These are phyloP conservation scores for Rubus parviflorus DNA, from an alignment of 306 rosid genomes.

Conservation along the genomic window DNA sequence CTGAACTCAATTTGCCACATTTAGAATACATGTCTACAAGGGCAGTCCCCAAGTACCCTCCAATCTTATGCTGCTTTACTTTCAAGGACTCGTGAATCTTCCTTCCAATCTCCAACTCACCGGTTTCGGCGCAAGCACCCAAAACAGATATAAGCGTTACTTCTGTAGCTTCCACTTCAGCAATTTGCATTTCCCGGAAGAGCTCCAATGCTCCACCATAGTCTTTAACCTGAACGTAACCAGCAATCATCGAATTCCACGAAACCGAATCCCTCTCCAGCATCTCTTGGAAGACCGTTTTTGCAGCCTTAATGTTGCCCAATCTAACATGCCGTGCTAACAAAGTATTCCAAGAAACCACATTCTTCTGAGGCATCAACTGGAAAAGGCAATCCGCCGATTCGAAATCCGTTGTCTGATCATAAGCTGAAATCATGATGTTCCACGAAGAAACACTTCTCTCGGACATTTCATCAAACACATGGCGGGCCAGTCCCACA, in stretches of 20 bases:
- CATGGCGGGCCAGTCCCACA: conserved; percentile 37
- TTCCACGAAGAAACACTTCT: conserved; percentile 60
- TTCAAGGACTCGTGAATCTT: conserved; percentile 47
- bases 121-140: conserved; percentile 63
- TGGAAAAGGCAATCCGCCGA: conserved; percentile 46
- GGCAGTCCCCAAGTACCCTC: conserved; percentile 64
- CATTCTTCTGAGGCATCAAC: conserved; percentile 57
- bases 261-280: conserved; percentile 57
- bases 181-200: conserved; percentile 51
- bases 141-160: conserved; percentile 49
- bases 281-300: conserved; percentile 52
- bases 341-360: conserved; percentile 68
- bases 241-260: conserved; percentile 66
- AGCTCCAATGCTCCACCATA: conserved; percentile 44
- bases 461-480: conserved; percentile 58
- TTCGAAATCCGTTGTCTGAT: conserved; percentile 42
- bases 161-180: conserved; percentile 45
- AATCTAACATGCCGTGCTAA: conserved; percentile 40
- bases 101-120: conserved; percentile 50
- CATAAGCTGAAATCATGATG: conserved; percentile 59
- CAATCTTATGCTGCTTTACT: conserved; percentile 40
- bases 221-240: conserved; percentile 46
- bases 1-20: conserved; percentile 61
- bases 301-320: conserved; percentile 48
- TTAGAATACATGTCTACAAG: conserved; percentile 65